Evolutionary conservation across 2,329 filamentous ascomycete species (phyloP).

Genomic region (Calonectria leucothoes): DNA sequence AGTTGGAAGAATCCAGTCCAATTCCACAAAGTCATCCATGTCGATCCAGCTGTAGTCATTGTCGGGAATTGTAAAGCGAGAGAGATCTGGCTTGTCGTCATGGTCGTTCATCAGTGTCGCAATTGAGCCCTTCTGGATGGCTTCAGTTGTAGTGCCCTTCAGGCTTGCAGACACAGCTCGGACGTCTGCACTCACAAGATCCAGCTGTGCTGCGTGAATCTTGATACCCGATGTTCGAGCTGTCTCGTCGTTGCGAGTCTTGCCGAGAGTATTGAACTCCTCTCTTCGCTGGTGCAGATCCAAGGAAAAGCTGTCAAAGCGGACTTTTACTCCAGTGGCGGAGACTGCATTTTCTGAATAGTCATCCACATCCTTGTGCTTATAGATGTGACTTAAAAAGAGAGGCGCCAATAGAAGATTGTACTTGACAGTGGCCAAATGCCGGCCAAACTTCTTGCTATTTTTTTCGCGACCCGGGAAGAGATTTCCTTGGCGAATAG

Average conservation of each 20-base stretch:
- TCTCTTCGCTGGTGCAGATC: conserved; percentile 95
- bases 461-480: conserved; percentile 96
- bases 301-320: conserved; percentile 96
- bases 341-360: conserved; percentile 81
- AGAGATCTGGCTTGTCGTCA: conserved; percentile 76
- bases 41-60: conserved; percentile 97
- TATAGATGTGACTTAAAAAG: conserved; percentile 97
- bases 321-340: conserved; percentile 95
- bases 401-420: conserved; percentile 91
- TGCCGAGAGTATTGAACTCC: conserved; percentile 86
- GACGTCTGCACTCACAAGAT: conserved; percentile 91
- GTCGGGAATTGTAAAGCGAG: conserved; percentile 94
- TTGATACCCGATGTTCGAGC: conserved; percentile 85
- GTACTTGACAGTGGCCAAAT: conserved; percentile 99
- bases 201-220: conserved; percentile 93
- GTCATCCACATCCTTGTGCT: conserved; percentile 95
- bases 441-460: conserved; percentile 97
- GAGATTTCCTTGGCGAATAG: conserved; percentile 89
- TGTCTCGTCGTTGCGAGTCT: conserved; percentile 79
- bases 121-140: conserved; percentile 72
- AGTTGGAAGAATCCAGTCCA: conserved; percentile 94
- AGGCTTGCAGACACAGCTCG: conserved; percentile 94
- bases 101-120: conserved; percentile 64
- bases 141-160: conserved; percentile 80
- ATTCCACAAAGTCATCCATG: conserved; percentile 98